Evolutionary conservation across 2,329 filamentous ascomycete genomes (phyloP), one percentile per base, ranked within the genome.

Genomic region (Alternaria metachromatica): DNA sequence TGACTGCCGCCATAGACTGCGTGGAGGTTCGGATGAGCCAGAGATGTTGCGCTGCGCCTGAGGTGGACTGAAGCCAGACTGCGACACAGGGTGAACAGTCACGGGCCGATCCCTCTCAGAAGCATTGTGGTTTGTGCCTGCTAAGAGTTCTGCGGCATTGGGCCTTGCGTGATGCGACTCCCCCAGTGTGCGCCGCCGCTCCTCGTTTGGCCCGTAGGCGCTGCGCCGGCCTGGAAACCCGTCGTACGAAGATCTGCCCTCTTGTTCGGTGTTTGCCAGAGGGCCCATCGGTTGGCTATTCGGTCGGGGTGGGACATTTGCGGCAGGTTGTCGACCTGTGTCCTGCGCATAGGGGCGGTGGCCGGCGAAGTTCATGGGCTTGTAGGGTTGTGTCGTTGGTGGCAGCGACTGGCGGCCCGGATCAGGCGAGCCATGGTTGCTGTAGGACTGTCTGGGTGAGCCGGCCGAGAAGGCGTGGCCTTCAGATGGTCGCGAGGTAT

Each of bases 31-130:
- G 13, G 57, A 65, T 5, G 68, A 46, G 23, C 69, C 67, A 43
- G 68, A 45, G 5, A 61, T 55, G 33, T 58, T 64, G 23, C 70
- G 73, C 9, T 72, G 72, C 25, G 75, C 72, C 26, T 71, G 73
- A 41, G 79, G 80, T 15, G 78, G 79, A 37, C 78, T 79, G 62
- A 80, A 82, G 7, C 70, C 65, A 28, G 78, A 77, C 43, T 80
- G 79, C 18, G 77, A 76, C 30, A 80, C 67, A 25, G 80, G 80
- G 57, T 82, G 79, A 9, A 80, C 80, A 8, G 79, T 81, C 2
- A 77, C 75, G 7, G 80, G 74, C 18, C 80, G 72, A 30, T 81
- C 75, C 58, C 74, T 70, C 58, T 75, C 72, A 9, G 69, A 59
- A 12, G 66, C 54, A 18, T 66, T 62, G 53, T 74, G 72, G 8